Evolutionary conservation across 2,329 filamentous ascomycete species (phyloP), one percentile per base, ranked within the genome.

Genomic region (Pseudogymnoascus verrucosus): DNA sequence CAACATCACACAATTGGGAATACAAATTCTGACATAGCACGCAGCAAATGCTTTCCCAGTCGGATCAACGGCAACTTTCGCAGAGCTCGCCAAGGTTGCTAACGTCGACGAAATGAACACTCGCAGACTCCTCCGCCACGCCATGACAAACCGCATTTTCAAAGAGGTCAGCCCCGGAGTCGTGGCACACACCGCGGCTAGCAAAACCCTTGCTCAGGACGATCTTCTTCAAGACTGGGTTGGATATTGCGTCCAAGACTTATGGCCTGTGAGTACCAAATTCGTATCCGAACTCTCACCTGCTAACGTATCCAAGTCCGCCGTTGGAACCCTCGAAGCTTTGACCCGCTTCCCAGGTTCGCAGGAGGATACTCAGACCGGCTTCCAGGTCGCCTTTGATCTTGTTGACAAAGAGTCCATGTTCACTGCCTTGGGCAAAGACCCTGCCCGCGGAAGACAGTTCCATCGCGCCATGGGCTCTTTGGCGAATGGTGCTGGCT

Each of bases 101-200:
- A 63, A 54, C 4, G 8, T 68, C n/a, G 63, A 66, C 14, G 11
- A 47, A 11, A 61, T 44, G 54, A 81, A 82, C 68, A 74, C 83
- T 12, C 76, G 78, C 19, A 79, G 81, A 60, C 70, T 80, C 2
- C 69, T 83, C 21, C 80, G 83, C 12, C 78, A 84, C 68, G 81
- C 79, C 61, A 84, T 84, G 75, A 84, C 82, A n/a, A 81, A 78
- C 66, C 74, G 74, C 31, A 76, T 86, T 63, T 85, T 87, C 72
- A 69, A 74, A 47, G 84, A 87, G 67, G 78, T 80, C 0, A 71
- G 71, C 4, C 79, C 80, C 0, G 79, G 80, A 1, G 65, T 77
- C 2, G 78, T 87, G 65, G 79, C 78, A 7, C 85, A 87, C 70
- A 85, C 82, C 1, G 79, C 81, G 1, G 77, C 78, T 1, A 86